phyloP scores from a whole-genome alignment of 2,329 filamentous ascomycete genomes.

The Nothophoma quercina region DNA sequence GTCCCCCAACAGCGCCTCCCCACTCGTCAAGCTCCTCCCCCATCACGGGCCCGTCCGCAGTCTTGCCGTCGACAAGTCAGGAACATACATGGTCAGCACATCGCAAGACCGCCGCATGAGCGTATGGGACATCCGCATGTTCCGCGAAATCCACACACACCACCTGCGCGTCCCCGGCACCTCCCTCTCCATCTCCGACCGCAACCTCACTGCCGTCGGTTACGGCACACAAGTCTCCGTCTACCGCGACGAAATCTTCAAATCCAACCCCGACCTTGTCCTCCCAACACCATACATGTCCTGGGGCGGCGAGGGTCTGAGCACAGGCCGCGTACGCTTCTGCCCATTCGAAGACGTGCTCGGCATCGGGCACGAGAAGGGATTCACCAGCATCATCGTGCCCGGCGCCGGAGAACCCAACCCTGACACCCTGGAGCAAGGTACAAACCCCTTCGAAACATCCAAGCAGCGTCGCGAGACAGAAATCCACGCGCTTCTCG shows the following conservation, averaged over 20 bases:
- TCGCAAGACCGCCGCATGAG: conserved; percentile 91
- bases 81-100: conserved; percentile 93
- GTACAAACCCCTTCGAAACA: conserved; percentile 88
- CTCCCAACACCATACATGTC: conserved; percentile 89
- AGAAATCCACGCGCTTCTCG: conserved; percentile 88
- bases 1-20: conserved; percentile 89
- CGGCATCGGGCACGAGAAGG: conserved; percentile 81
- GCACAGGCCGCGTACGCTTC: conserved; percentile 83
- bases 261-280: conserved; percentile 75
- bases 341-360: conserved; percentile 95
- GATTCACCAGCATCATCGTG: conserved; percentile 88
- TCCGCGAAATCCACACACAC: conserved; percentile 91
- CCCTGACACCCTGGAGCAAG: conserved; percentile 86
- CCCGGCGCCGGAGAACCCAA: conserved; percentile 97
- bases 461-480: conserved; percentile 89
- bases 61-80: conserved; percentile 85
- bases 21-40: conserved; percentile 88
- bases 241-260: conserved; percentile 85
- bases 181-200: conserved; percentile 87
- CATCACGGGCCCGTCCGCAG: conserved; percentile 89
- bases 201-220: conserved; percentile 84
- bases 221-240: conserved; percentile 90
- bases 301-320: conserved; percentile 86
- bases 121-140: conserved; percentile 96
- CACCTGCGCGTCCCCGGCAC: conserved; percentile 82